These are phyloP conservation scores for Cyclostephanos tholiformis DNA, from an alignment of 108 stramenopile species.

Conservation along the genomic window DNA sequence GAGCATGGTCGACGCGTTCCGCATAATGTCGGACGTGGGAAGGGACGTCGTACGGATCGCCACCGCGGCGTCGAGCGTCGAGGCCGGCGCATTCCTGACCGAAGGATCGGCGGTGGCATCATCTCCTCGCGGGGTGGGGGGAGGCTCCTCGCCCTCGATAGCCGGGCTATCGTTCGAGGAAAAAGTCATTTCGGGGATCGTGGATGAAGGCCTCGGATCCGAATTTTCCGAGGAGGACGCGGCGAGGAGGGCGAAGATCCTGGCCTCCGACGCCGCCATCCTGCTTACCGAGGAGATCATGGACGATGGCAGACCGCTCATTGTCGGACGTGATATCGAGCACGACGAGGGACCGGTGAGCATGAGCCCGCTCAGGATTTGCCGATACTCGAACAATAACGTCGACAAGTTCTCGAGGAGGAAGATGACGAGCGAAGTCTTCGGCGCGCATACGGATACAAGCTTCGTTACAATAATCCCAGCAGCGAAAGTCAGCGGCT, in stretches of 20 bases:
- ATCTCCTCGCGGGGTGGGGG: constrained; percentile 21
- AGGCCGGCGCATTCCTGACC: constrained; percentile 45
- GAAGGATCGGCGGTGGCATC: constrained; percentile 18
- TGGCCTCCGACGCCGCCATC: constrained; percentile 60
- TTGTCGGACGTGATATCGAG: constrained; percentile 20
- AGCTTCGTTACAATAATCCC: constrained; percentile 79
- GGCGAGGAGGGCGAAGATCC: constrained; percentile 20
- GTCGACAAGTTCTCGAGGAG: constrained; percentile 28
- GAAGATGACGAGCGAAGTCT: constrained; percentile 54
- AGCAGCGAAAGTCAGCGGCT: constrained; percentile 72
- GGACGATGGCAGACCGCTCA: constrained; percentile 70
- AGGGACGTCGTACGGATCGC: constrained; percentile 79
- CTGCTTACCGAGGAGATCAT: constrained; percentile 69
- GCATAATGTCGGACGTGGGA: constrained; percentile 59
- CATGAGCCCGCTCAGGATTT: constrained; percentile 82
- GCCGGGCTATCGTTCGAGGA: constrained; percentile 47
- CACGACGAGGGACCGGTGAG: constrained; percentile 59
- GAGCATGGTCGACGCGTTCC: constrained; percentile 57
- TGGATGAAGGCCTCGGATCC: constrained; percentile 15
- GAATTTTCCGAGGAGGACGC: constrained; percentile 26
- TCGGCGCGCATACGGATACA: constrained; percentile 83
- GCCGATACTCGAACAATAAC: constrained; percentile 61
- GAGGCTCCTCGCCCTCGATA: constrained; percentile 30
- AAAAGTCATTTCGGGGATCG: constrained; percentile 36
- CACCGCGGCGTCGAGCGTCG: constrained; percentile 64